A percentile compares a stretch with the other conserved stretches of the same genome.
phyloP scores from a whole-genome alignment of 2,329 filamentous ascomycete genomes.

The Talaromyces pinophilus region DNA sequence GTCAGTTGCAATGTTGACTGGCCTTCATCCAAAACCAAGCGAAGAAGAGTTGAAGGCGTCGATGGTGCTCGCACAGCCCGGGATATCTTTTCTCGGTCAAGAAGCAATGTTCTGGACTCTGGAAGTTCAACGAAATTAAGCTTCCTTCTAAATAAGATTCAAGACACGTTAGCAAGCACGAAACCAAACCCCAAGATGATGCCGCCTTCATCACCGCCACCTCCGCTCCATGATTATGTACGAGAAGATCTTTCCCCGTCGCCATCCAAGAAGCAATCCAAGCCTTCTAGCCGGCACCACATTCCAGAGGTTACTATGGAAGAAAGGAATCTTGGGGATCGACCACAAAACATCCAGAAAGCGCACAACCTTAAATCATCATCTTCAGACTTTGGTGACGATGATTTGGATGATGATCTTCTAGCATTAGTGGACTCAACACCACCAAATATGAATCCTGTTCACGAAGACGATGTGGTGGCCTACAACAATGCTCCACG shows the following conservation, averaged over 20 bases:
- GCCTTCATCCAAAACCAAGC: slow-evolving; percentile 63
- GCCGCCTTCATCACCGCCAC: slow-evolving; percentile 49
- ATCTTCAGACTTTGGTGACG: slow-evolving; percentile 51
- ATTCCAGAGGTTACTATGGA: slow-evolving; percentile 23
- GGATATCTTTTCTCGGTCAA: slow-evolving; percentile 45
- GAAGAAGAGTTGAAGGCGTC: slow-evolving; percentile 59
- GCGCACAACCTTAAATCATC: slow-evolving; percentile 28
- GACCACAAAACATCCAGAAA: slow-evolving; percentile 19
- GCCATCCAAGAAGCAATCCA: slow-evolving; percentile 29
- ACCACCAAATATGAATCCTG: slow-evolving; percentile 31
- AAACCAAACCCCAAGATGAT: slow-evolving; percentile 34
- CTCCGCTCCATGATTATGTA: slow-evolving; percentile 38
- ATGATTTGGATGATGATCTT: slow-evolving; percentile 50
- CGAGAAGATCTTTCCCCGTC: slow-evolving; percentile 37
- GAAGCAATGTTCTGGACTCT: slow-evolving; percentile 42
- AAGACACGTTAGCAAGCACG: slow-evolving; percentile 49
- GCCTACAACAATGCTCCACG: slow-evolving; percentile 1
- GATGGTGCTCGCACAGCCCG: slow-evolving; percentile 49
- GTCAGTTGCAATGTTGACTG: slow-evolving; percentile 70
- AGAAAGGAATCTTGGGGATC: slow-evolving; percentile 16
- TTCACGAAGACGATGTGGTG: background rate
- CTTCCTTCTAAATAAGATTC: slow-evolving; percentile 67
- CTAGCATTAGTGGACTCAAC: slow-evolving; percentile 42
- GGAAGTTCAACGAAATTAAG: slow-evolving; percentile 51
- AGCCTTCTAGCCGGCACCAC: slow-evolving; percentile 13